Evolutionary conservation across 1,284 basidiomycete species (phyloP).

Genomic region (Ceratobasidium sp.): DNA sequence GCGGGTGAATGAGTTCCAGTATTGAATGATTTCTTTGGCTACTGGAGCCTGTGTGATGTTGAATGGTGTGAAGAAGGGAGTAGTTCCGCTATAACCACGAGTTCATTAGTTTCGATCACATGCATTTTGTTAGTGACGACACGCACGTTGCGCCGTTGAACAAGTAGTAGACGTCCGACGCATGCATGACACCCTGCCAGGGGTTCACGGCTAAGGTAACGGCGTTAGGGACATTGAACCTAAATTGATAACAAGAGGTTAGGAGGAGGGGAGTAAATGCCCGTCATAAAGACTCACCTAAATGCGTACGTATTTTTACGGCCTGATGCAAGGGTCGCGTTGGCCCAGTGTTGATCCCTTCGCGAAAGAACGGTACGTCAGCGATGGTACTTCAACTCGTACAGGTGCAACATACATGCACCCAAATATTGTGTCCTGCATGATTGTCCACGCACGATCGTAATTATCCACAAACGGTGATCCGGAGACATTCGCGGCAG

Average conservation of each 20-base stretch:
- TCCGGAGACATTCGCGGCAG: slow-evolving; percentile 48
- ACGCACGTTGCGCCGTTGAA: slow-evolving; percentile 51
- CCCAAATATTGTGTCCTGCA: slow-evolving; percentile 54
- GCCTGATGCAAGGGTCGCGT: slow-evolving; percentile 48
- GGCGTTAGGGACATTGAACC: slow-evolving; percentile 56
- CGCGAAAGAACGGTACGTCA: background rate
- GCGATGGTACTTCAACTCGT: background rate
- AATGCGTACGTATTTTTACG: slow-evolving; percentile 51
- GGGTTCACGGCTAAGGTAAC: slow-evolving; percentile 51
- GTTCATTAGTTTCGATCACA: slow-evolving; percentile 50
- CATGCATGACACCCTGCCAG: slow-evolving; percentile 55
- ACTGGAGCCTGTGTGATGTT: slow-evolving; percentile 50
- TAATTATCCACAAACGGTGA: slow-evolving; percentile 53
- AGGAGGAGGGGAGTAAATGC: no score
- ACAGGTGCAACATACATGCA: slow-evolving; percentile 53
- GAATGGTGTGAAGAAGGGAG: slow-evolving; percentile 3
- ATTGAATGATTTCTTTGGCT: slow-evolving; percentile 53
- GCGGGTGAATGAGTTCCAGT: slow-evolving; percentile 56
- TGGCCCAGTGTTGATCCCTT: slow-evolving; percentile 55
- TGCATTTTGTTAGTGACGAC: background rate
- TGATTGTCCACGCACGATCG: slow-evolving; percentile 54
- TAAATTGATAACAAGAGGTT: slow-evolving; percentile 37
- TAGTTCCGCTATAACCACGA: slow-evolving; percentile 50
- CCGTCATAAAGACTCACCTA: slow-evolving; percentile 46
- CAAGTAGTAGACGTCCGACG: slow-evolving; percentile 55